A percentile compares a stretch with the other conserved stretches of the same genome.
phyloP scores from a whole-genome alignment of 345 rosid species.

The Mallotus nudiflorus region DNA sequence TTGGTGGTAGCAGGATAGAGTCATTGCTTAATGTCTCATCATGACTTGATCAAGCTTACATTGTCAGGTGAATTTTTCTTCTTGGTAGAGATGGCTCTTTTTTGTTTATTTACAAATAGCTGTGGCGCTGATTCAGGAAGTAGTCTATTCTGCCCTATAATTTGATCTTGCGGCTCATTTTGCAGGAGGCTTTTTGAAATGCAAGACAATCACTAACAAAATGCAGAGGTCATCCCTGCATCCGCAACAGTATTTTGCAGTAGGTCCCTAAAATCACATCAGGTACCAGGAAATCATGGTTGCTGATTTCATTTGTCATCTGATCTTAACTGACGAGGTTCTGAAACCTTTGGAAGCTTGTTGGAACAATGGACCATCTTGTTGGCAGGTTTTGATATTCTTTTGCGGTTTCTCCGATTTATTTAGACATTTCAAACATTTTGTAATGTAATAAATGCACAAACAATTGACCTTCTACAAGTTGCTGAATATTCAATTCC shows the following conservation, averaged over 20 bases:
- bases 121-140: not conserved
- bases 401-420: not conserved
- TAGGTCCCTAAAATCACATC: not conserved
- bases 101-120: not conserved
- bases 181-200: slow-evolving; percentile 10
- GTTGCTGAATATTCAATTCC: not conserved
- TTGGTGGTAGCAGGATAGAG: slow-evolving; percentile 12
- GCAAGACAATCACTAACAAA: not conserved
- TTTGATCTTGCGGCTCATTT: slow-evolving; percentile 3
- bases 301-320: not conserved
- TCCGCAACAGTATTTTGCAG: not conserved
- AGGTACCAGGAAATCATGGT: slow-evolving; percentile 15
- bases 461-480: not conserved
- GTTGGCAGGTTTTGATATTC: not conserved
- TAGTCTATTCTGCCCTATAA: not conserved
- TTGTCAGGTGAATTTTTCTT: slow-evolving; percentile 6
- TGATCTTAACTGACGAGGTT: not conserved
- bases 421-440: slow-evolving; percentile 1
- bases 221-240: not conserved
- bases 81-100: slow-evolving; percentile 2
- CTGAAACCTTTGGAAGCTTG: not conserved
- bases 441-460: not conserved
- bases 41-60: not conserved
- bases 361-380: not conserved
- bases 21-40: slow-evolving; percentile 3